These are phyloP conservation scores for Pseudocercospora cruenta DNA, from an alignment of 2,329 filamentous ascomycete genomes.

Conservation along the genomic window DNA sequence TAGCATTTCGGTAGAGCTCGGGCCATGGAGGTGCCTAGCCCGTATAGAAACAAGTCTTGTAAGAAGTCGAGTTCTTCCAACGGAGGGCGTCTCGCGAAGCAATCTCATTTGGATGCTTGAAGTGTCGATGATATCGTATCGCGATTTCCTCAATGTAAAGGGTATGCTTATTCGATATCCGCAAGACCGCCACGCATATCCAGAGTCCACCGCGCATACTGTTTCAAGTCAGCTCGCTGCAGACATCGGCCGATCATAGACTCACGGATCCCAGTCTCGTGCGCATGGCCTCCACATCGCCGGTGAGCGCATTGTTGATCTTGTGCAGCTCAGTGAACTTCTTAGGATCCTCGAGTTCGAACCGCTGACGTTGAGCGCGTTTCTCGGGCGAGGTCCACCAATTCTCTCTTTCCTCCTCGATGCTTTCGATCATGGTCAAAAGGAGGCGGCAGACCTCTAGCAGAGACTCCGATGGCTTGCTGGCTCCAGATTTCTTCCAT, in stretches of 20 bases:
- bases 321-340: conserved; percentile 29
- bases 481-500: neutral
- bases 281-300: conserved; percentile 21
- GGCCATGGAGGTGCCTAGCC: neutral
- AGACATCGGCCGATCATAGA: neutral
- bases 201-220: conserved; percentile 28
- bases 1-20: neutral
- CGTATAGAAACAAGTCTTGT: neutral
- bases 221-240: neutral
- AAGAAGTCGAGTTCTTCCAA: neutral
- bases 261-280: conserved; percentile 22
- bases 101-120: neutral
- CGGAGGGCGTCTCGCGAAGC: neutral
- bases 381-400: conserved; percentile 30
- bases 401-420: conserved; percentile 25
- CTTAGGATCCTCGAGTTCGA: conserved; percentile 23
- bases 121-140: no score
- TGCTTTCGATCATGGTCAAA: conserved; percentile 12
- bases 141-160: no score
- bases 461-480: conserved; percentile 9
- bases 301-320: conserved; percentile 27
- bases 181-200: conserved; percentile 27
- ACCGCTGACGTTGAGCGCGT: conserved; percentile 17
- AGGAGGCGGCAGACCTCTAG: conserved; percentile 26
- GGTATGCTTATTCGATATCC: conserved; percentile 17